These are phyloP conservation scores for Pulicaria dysenterica DNA, from an alignment of 129 eudicot genomes.

Conservation along the genomic window DNA sequence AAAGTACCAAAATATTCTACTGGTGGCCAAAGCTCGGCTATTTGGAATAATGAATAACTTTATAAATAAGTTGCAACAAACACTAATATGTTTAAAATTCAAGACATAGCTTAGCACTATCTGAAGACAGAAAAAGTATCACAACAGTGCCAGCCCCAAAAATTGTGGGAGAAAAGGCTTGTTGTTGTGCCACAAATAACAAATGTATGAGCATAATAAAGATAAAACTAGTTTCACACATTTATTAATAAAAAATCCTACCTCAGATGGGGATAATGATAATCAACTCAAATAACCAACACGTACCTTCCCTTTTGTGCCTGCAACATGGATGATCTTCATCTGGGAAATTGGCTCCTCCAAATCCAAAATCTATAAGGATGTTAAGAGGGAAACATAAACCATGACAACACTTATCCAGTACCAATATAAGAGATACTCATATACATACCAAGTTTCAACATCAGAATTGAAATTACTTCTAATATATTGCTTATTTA, in stretches of 20 bases:
- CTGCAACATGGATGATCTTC: conserved; percentile 96
- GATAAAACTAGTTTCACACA: neutral
- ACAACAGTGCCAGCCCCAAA: neutral
- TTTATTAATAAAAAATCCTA: neutral
- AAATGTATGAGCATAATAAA: neutral
- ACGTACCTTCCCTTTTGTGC: conserved; percentile 90
- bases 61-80: neutral
- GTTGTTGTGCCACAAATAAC: neutral
- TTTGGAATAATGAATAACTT: neutral
- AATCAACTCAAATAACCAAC: neutral
- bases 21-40: neutral
- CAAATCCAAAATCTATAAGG: conserved; percentile 65
- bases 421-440: neutral
- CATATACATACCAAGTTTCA: no score
- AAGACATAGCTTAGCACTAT: conserved; percentile 5
- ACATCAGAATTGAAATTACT: neutral
- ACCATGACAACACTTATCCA: conserved; percentile 15
- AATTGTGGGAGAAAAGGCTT: neutral
- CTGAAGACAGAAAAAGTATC: neutral
- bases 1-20: neutral
- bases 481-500: neutral
- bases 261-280: neutral
- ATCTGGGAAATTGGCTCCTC: conserved; percentile 69
- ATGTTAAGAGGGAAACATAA: conserved; percentile 13
- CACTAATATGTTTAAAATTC: neutral